These are phyloP conservation scores for Primulina tabacum DNA, from an alignment of 257 asterid genomes.

Conservation along the genomic window DNA sequence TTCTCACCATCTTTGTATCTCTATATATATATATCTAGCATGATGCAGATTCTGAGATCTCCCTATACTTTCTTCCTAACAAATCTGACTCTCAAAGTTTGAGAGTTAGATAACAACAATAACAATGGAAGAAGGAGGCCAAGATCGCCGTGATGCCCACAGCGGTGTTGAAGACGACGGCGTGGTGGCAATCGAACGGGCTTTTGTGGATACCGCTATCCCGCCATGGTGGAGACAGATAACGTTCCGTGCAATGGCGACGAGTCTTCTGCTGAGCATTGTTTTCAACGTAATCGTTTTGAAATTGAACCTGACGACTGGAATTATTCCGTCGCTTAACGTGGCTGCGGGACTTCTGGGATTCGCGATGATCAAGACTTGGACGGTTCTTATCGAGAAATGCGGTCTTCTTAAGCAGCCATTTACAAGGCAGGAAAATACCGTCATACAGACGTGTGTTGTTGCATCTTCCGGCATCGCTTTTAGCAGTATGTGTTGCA, in stretches of 20 bases:
- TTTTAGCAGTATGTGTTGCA: slow-evolving; percentile 43
- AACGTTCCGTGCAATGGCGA: slow-evolving; percentile 51
- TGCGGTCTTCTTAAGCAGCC: slow-evolving; percentile 54
- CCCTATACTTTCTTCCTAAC: not conserved
- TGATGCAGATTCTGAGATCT: not conserved
- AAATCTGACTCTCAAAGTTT: not conserved
- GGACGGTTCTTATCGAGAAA: slow-evolving; percentile 47
- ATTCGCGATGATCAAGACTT: slow-evolving; percentile 55
- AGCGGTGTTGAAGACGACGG: too few species aligned
- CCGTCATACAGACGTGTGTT: slow-evolving; percentile 76
- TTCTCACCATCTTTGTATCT: not conserved
- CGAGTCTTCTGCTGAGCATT: slow-evolving; percentile 49
- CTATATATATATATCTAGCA: not conserved
- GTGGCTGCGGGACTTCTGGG: slow-evolving; percentile 74
- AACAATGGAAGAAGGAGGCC: not conserved
- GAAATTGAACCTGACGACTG: slow-evolving; percentile 65
- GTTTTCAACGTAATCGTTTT: slow-evolving; percentile 54
- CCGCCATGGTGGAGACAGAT: slow-evolving; percentile 65
- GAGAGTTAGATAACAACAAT: not conserved
- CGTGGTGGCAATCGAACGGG: not conserved
- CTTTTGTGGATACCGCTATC: slow-evolving; percentile 3
- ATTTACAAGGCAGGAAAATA: slow-evolving; percentile 68
- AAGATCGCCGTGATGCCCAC: not conserved
- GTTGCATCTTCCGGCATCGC: slow-evolving; percentile 76
- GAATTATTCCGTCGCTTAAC: slow-evolving; percentile 63